phyloP scores from a whole-genome alignment of 192 early-diverging fungal genomes.

The Lunasporangiospora selenospora region DNA sequence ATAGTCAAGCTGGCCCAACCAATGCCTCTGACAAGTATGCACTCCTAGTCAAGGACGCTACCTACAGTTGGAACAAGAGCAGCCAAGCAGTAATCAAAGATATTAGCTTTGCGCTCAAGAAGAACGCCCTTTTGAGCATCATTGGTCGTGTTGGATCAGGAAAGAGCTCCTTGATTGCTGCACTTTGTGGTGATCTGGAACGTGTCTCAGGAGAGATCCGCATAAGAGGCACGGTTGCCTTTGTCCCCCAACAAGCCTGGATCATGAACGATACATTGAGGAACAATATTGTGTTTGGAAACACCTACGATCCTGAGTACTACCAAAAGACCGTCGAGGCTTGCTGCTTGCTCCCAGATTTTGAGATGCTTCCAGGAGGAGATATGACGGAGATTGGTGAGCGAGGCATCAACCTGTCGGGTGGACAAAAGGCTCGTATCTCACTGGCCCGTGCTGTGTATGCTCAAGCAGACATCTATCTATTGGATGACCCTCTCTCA shows the following conservation, averaged over 20 bases:
- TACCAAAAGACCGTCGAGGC: conserved; percentile 72
- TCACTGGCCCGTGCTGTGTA: conserved; percentile 71
- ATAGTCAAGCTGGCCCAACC: background rate
- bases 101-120: conserved; percentile 7
- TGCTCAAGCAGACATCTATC: conserved; percentile 65
- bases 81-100: background rate
- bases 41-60: conserved; percentile 3
- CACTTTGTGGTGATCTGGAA: conserved; percentile 88
- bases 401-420: conserved; percentile 82
- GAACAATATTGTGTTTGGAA: conserved; percentile 91
- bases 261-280: conserved; percentile 91
- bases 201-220: conserved; percentile 62
- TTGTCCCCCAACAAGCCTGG: conserved; percentile 77
- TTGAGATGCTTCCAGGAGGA: conserved; percentile 79
- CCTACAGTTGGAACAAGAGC: conserved; percentile 16
- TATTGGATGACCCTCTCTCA: conserved; percentile 61
- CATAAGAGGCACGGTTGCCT: conserved; percentile 67
- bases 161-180: conserved; percentile 50
- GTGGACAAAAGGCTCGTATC: conserved; percentile 79
- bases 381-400: conserved; percentile 92
- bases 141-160: conserved; percentile 43
- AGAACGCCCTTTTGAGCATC: background rate
- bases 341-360: conserved; percentile 84
- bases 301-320: conserved; percentile 66
- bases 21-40: conserved; percentile 10